Evolutionary conservation across 2,329 filamentous ascomycete species (phyloP).

Genomic region (Xylariaceae sp.): DNA sequence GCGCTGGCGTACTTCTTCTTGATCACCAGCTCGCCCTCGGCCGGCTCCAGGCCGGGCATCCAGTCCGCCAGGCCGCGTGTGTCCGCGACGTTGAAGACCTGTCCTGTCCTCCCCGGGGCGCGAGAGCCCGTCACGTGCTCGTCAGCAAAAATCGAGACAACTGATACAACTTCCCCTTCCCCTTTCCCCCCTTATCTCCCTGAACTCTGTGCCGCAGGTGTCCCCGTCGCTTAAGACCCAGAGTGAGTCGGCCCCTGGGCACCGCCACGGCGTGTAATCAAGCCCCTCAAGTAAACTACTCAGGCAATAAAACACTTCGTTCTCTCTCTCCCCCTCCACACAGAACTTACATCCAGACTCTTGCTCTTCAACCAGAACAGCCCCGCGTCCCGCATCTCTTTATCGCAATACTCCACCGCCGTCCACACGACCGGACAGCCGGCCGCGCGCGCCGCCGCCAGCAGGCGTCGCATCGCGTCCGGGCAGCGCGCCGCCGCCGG

Average conservation of each 20-base stretch:
- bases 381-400: conserved; percentile 37
- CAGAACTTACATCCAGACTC: conserved; percentile 28
- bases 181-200: no score
- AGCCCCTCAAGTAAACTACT: no score
- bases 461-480: conserved; percentile 30
- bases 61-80: conserved; percentile 29
- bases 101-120: no score
- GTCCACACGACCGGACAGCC: conserved; percentile 36
- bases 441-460: conserved; percentile 31
- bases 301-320: no score
- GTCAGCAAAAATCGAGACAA: no score
- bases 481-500: conserved; percentile 27
- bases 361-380: conserved; percentile 36
- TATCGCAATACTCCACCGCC: conserved; percentile 12
- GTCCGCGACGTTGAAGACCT: conserved; percentile 34
- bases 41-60: conserved; percentile 31
- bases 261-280: no score
- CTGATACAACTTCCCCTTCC: no score
- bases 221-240: no score
- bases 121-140: no score
- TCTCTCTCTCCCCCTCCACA: no score
- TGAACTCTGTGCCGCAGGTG: no score
- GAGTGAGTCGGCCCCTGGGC: no score
- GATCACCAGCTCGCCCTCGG: conserved; percentile 17
- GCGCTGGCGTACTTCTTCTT: conserved; percentile 36